Evolutionary conservation across 768 basidiomycete species (phyloP), one percentile per base, ranked within the genome.

Genomic region (Tulasnella calospora): DNA sequence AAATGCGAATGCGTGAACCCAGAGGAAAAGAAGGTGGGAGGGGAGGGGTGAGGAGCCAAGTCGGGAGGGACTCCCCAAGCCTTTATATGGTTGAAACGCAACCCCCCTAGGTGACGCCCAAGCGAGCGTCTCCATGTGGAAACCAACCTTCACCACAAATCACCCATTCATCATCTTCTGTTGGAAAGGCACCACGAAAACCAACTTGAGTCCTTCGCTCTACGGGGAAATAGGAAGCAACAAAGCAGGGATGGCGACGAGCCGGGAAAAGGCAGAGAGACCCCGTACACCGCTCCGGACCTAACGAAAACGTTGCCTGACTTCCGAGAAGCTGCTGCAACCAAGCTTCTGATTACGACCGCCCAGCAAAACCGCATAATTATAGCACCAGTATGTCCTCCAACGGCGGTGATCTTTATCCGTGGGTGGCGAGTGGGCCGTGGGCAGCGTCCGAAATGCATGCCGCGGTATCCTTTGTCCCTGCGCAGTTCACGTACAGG

Each of bases 401-500:
- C 23, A 30, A 30, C 61, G 61, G 30, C 30, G 57, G 57, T 61
- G 57, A 61, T 61, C 23, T 61, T 21, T 61, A 9, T 67, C 61
- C 61, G 27, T 15, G 33, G 30, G 61, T 35, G 61, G 33, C 61
- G 13, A 33, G 61, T 27, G 61, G 61, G 27, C 61, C 61, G 61
- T 51, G 61, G 61, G 61, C 61, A 13, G 61, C 27, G 7, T 21
- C 33, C 6, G 30, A 33, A n/a, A n/a, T n/a, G n/a, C 7, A 30
- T 67, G 61, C 30, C 61, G 61, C 61, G 61, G 61, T 33, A 67
- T 67, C 61, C 61, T 67, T 67, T 67, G 61, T 67, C 51, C 51
- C 51, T 51, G 51, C 51, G n/a, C 10, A 23, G 51, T n/a, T 33
- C 30, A 35, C 33, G 57, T 27, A 7, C 2, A 67, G 61, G 61